Evolutionary conservation across 176 grass and related monocot species (phyloP).

Genomic region (Rhynchospora tenuis): DNA sequence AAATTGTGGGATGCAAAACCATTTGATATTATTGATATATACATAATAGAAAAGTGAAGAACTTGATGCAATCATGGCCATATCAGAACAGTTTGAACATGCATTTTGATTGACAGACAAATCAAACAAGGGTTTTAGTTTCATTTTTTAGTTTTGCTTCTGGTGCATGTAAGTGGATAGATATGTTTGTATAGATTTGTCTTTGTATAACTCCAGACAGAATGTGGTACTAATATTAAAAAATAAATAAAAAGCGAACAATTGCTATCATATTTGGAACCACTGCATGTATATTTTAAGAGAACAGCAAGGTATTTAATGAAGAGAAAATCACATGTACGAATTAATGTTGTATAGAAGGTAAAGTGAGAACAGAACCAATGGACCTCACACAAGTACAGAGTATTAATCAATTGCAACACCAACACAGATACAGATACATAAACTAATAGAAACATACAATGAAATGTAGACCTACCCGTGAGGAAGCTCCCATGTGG

Average conservation of each 20-base stretch:
- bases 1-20: background rate
- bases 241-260: background rate
- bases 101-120: background rate
- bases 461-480: constrained; percentile 40
- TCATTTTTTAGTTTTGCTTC: background rate
- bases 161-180: background rate
- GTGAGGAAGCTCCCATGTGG: constrained; percentile 98
- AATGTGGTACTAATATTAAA: background rate
- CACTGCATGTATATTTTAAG: background rate
- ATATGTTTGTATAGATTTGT: background rate
- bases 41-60: background rate
- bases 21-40: background rate
- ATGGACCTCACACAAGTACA: background rate
- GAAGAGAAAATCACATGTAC: background rate
- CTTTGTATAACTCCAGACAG: background rate
- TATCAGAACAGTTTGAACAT: background rate
- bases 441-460: background rate
- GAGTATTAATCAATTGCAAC: background rate
- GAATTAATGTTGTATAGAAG: background rate
- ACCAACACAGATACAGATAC: background rate
- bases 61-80: background rate
- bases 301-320: background rate
- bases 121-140: background rate
- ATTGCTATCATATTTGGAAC: background rate
- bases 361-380: background rate